Evolutionary conservation across 768 basidiomycete genomes (phyloP).

Genomic region (Tricholoma sp.): DNA sequence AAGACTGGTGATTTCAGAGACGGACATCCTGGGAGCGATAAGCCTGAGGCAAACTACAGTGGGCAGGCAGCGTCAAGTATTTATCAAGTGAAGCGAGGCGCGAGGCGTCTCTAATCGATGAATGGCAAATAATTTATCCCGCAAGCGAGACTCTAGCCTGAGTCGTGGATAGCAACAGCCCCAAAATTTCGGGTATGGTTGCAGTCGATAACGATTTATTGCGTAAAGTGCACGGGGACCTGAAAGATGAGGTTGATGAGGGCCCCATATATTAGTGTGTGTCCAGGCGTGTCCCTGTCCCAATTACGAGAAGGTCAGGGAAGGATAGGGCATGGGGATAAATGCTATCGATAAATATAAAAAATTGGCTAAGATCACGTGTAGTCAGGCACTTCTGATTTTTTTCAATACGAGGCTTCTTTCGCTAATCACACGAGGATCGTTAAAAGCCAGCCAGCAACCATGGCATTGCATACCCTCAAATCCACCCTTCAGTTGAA

Average conservation of each 20-base stretch:
- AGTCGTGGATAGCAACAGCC: neutral
- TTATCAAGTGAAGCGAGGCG: neutral
- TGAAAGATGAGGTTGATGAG: neutral
- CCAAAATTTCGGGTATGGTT: neutral
- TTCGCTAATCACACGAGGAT: neutral
- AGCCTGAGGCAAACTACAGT: neutral
- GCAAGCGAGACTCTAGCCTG: too few species aligned
- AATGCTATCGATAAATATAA: too few species aligned
- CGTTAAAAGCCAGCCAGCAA: neutral
- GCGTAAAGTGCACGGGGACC: neutral
- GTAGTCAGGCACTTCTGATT: neutral
- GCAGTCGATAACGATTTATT: neutral
- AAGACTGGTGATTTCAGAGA: slow-evolving; percentile 34
- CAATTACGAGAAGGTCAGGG: neutral
- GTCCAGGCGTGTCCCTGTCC: too few species aligned
- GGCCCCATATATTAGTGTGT: neutral
- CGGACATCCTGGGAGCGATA: slow-evolving; percentile 17
- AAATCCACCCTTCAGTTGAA: neutral
- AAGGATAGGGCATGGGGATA: neutral
- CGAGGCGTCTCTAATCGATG: neutral
- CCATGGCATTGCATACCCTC: neutral
- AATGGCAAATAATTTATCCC: neutral
- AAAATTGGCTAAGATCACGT: too few species aligned
- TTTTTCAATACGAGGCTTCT: slow-evolving; percentile 6
- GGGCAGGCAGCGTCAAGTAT: neutral